These are phyloP conservation scores for Cladophialophora chaetospira DNA, from an alignment of 2,329 filamentous ascomycete genomes.

Conservation along the genomic window DNA sequence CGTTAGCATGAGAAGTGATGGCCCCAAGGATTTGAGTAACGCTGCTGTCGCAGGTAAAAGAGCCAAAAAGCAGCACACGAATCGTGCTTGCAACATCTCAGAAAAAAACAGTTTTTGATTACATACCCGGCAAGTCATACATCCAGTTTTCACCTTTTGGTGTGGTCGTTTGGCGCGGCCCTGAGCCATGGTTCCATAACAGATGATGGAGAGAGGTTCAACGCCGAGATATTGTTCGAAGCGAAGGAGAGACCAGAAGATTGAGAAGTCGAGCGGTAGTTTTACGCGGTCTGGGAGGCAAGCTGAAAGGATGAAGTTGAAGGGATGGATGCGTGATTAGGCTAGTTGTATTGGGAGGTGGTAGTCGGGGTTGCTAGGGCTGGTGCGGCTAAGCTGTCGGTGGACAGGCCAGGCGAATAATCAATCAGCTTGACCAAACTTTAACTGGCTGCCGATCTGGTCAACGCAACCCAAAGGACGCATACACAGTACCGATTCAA, in stretches of 20 bases:
- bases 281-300: neutral
- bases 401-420: neutral
- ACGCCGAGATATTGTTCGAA: neutral
- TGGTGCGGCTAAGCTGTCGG: neutral
- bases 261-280: neutral
- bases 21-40: neutral
- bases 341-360: neutral
- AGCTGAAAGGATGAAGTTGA: neutral
- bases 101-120: neutral
- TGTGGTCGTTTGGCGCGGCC: slow-evolving; percentile 28
- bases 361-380: too few species aligned
- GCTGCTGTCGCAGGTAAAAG: too few species aligned
- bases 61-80: too few species aligned
- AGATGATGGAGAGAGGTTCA: neutral
- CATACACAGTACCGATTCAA: too few species aligned
- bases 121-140: slow-evolving; percentile 28
- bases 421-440: neutral
- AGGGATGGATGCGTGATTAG: neutral
- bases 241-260: neutral
- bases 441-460: slow-evolving; percentile 3
- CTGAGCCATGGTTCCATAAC: slow-evolving; percentile 25
- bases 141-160: slow-evolving; percentile 31
- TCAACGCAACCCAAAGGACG: neutral
- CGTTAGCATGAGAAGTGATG: neutral
- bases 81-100: too few species aligned